These are phyloP conservation scores for Penicillium desertorum DNA, from an alignment of 495 filamentous ascomycete genomes.

Conservation along the genomic window DNA sequence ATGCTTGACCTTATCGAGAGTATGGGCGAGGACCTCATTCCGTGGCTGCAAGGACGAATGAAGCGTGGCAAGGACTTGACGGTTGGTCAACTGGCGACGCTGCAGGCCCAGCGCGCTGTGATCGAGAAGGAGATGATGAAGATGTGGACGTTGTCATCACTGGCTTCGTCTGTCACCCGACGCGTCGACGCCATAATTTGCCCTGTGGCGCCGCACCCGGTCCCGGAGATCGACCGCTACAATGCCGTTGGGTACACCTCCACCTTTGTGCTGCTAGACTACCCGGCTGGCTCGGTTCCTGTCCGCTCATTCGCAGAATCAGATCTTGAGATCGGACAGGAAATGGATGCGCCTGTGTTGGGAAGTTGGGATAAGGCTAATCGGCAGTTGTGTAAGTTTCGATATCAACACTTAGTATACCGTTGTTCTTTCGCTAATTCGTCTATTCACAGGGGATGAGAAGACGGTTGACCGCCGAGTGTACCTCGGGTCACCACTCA, in stretches of 20 bases:
- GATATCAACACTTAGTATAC: neutral
- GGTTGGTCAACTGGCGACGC: constrained; percentile 44
- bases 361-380: constrained; percentile 64
- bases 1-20: constrained; percentile 56
- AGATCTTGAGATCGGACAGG: constrained; percentile 50
- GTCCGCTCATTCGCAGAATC: constrained; percentile 47
- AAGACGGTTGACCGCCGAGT: constrained; percentile 53
- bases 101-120: constrained; percentile 50
- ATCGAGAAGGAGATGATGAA: constrained; percentile 55
- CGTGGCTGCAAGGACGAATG: constrained; percentile 55
- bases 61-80: constrained; percentile 42
- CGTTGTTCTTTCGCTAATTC: constrained; percentile 7
- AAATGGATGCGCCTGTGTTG: constrained; percentile 42
- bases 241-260: constrained; percentile 62
- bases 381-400: constrained; percentile 56
- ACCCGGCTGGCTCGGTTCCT: constrained; percentile 58
- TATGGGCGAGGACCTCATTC: constrained; percentile 55
- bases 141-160: constrained; percentile 47
- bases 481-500: constrained; percentile 56
- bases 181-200: constrained; percentile 56
- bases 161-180: constrained; percentile 21
- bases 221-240: constrained; percentile 62
- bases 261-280: constrained; percentile 61
- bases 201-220: constrained; percentile 60
- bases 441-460: constrained; percentile 42